Evolutionary conservation across 495 filamentous ascomycete genomes (phyloP).

Genomic region (Glutinoglossum americanum): DNA sequence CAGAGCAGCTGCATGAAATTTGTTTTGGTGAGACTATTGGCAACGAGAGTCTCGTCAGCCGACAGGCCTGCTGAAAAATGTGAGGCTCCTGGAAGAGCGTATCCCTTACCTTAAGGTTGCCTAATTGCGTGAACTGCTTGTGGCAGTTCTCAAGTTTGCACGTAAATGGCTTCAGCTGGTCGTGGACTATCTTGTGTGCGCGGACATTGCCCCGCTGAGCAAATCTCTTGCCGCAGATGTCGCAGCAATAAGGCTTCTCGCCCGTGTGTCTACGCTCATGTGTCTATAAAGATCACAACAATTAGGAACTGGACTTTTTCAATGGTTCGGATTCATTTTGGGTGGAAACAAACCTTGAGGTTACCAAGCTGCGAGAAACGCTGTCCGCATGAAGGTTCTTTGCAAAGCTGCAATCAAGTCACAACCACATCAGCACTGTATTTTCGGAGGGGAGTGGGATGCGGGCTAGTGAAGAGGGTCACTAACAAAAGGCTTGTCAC

Average conservation of each 20-base stretch:
- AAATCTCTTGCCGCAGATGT: conserved; percentile 61
- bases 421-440: conserved; percentile 1
- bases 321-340: not conserved
- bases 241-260: conserved; percentile 68
- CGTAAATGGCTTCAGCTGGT: conserved; percentile 51
- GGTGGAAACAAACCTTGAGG: conserved; percentile 39
- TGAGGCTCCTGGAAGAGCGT: not conserved
- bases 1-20: conserved; percentile 60
- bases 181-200: conserved; percentile 69
- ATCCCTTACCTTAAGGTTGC: conserved; percentile 56
- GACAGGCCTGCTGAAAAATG: not conserved
- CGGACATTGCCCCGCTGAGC: conserved; percentile 74
- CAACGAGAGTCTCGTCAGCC: not conserved
- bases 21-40: conserved; percentile 82
- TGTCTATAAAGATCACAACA: conserved; percentile 28
- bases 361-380: conserved; percentile 79
- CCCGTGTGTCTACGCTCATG: conserved; percentile 75
- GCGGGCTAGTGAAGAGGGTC: not conserved
- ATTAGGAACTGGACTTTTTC: not conserved
- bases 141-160: conserved; percentile 64
- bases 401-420: conserved; percentile 36
- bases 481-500: conserved; percentile 77
- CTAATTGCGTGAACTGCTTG: conserved; percentile 73
- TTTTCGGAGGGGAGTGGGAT: not conserved
- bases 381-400: conserved; percentile 51